Evolutionary conservation across 2,329 filamentous ascomycete genomes (phyloP).

Genomic region (Purpureocillium lavendulum): DNA sequence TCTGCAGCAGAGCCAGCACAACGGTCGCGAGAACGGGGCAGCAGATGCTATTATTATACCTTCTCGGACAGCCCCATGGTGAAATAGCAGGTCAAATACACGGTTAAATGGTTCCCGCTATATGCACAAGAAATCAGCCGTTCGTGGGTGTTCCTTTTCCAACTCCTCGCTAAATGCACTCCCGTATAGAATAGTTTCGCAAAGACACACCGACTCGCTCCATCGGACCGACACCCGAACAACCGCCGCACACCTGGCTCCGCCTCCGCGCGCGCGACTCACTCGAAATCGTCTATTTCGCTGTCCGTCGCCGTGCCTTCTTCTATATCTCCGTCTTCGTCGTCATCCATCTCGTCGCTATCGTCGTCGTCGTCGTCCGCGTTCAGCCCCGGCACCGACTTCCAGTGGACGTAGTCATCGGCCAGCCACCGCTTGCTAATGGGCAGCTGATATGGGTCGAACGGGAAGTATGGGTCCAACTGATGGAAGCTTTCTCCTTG

Average conservation of each 20-base stretch:
- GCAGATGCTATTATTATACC: too few relatives aligned
- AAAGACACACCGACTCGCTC: too few relatives aligned
- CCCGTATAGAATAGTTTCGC: slow-evolving; percentile 1
- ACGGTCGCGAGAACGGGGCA: too few relatives aligned
- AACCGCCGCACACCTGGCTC: not conserved
- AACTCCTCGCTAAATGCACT: slow-evolving; percentile 6
- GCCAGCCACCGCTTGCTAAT: slow-evolving; percentile 83
- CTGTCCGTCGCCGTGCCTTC: slow-evolving; percentile 45
- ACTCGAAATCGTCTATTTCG: slow-evolving; percentile 32
- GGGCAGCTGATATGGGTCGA: slow-evolving; percentile 90
- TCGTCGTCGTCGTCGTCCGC: slow-evolving; percentile 46
- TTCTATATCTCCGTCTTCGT: slow-evolving; percentile 36
- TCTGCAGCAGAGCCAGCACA: too few relatives aligned
- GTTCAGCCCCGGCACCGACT: slow-evolving; percentile 61
- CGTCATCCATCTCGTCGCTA: slow-evolving; percentile 44
- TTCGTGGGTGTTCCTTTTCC: not conserved
- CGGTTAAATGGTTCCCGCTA: too few relatives aligned
- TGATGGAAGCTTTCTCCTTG: slow-evolving; percentile 74
- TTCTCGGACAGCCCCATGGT: too few relatives aligned
- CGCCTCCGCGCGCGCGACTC: slow-evolving; percentile 10
- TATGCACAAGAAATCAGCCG: too few relatives aligned
- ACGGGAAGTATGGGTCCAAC: slow-evolving; percentile 92
- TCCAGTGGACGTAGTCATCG: slow-evolving; percentile 75
- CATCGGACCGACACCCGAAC: too few relatives aligned
- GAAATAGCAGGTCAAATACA: too few relatives aligned